Conservation (phyloP, 2,329 filamentous ascomycete genomes). For the Penicillium sclerotigenum region DNA sequence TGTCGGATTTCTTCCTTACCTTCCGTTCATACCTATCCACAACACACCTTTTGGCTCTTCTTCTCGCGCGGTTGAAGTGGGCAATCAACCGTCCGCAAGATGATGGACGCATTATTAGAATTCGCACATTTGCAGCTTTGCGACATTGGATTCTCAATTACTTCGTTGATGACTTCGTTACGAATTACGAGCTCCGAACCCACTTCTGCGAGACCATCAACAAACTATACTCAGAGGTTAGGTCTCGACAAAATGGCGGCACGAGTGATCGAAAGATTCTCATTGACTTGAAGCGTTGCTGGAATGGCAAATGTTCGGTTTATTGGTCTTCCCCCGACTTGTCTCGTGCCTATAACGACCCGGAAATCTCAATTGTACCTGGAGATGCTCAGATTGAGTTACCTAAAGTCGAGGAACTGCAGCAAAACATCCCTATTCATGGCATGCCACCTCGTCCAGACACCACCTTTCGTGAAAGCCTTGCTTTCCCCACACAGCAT, state of each 20-base stretch:
- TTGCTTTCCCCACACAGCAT: slow-evolving; percentile 24
- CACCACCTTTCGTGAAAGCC: slow-evolving; percentile 16
- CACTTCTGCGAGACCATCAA: slow-evolving; percentile 83
- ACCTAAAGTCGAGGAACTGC: slow-evolving; percentile 31
- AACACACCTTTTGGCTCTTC: slow-evolving; percentile 72
- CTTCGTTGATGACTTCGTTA: slow-evolving; percentile 88
- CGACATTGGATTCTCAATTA: slow-evolving; percentile 98
- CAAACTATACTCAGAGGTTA: slow-evolving; percentile 53
- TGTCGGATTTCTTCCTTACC: slow-evolving; percentile 97
- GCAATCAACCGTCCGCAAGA: slow-evolving; percentile 77
- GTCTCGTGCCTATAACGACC: slow-evolving; percentile 54
- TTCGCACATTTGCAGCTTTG: slow-evolving; percentile 90
- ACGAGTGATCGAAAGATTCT: slow-evolving; percentile 78
- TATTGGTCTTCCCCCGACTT: slow-evolving; percentile 81
- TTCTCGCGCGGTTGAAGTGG: slow-evolving; percentile 84
- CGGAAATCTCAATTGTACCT: slow-evolving; percentile 67
- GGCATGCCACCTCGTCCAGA: slow-evolving; percentile 5
- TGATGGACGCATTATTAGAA: slow-evolving; percentile 86
- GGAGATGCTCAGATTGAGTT: slow-evolving; percentile 67
- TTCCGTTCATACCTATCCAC: slow-evolving; percentile 83
- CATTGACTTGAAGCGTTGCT: slow-evolving; percentile 92
- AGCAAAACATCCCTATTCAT: slow-evolving; percentile 7
- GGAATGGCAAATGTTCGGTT: slow-evolving; percentile 82
- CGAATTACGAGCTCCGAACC: slow-evolving; percentile 68
- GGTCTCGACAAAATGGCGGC: slow-evolving; percentile 50